Evolutionary conservation across 345 rosid species (phyloP), one percentile per base, ranked within the genome.

Genomic region (Anacardium occidentale): DNA sequence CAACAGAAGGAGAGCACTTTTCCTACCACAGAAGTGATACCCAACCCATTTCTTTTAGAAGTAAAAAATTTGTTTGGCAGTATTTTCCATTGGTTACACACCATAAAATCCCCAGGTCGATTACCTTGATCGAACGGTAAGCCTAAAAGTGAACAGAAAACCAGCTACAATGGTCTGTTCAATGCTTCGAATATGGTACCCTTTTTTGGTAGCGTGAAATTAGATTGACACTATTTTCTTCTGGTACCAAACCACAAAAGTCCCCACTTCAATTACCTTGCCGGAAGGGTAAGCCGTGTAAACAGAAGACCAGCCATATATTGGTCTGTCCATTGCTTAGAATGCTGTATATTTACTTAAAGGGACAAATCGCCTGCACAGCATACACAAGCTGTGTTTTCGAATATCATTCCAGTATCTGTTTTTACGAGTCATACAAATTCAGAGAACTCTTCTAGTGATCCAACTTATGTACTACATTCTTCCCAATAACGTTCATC

Each of bases 401-500:
- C 62, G 47, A 63, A 67, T n/a, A 60, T 40, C 50, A 68, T 72
- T 24, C 70, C 45, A 32, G 2, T 45, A 45, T 75, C 62, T 13
- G 13, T 42, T 26, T 32, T 8, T n/a, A 5, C 52, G 45, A 18
- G 22, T 22, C 65, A 52, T n/a, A 20, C 22, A 50, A 25, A 26
- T 7, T 26, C 13, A 42, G 51, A 34, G 5, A n/a, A 65, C 14
- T 37, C 47, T 54, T 51, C 62, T 58, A 67, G 54, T 58, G 11
- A 34, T 68, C 68, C 51, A 37, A 54, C 50, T 51, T 52, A 24
- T 29, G 67, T 57, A 53, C 59, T 73, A 69, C 78, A 53, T 59
- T 73, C 69, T 81, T 70, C 74, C 81, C 78, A 70, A 72, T 75
- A 82, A 62, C 88, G 83, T 76, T 82, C 83, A 76, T 76, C 90